Evolutionary conservation across 305 asterid species (phyloP), one percentile per base, ranked within the genome.

Genomic region (Solanum hybrid): DNA sequence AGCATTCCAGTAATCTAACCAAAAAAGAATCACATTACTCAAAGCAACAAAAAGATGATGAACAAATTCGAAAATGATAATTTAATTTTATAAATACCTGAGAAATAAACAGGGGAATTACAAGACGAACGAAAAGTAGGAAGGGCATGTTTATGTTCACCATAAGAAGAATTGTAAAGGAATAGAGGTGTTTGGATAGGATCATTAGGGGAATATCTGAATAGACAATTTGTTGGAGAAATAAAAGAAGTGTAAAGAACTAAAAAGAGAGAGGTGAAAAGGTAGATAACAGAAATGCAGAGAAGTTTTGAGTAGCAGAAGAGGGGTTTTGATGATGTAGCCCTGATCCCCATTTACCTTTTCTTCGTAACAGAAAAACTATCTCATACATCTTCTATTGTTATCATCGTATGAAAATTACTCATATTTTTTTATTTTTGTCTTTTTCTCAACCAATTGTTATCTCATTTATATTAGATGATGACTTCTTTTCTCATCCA

Each of bases 91-190:
- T 16, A 5, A 2, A 11, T 90, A 93, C 95, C 94, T 42, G 91
- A 87, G 89, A 93, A 97, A 81, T 64, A 93, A 85, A 95, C 94
- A 90, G 98, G 99, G 94, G 97, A 96, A 67, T 92, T 74, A 89
- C 98, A 96, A 2, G 98, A 93, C 24, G 98, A 93, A 36, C 98
- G 99, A 88, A 93, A 91, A 35, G 97, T 97, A 6, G 98, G 97
- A 11, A 95, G 81, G 89, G 98, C 93, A 76, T 96, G 91, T 88
- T 95, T 97, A 92, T 96, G 98, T 89, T 95, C 97, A 5, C 98
- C 99, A 79, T 97, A 97, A 24, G 99, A 96, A 6, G 98, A 46
- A 33, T 98, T 97, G 90, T 97, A 97, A 2, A 90, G 74, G 74
- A 95, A 97, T 81, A 97, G 96, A 0, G 96, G 93, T 69, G 86